Percentiles rank a stretch among this genome's conserved stretches.
phyloP scores from a whole-genome alignment of 768 basidiomycete species.

The Rhodotorula toruloides region DNA sequence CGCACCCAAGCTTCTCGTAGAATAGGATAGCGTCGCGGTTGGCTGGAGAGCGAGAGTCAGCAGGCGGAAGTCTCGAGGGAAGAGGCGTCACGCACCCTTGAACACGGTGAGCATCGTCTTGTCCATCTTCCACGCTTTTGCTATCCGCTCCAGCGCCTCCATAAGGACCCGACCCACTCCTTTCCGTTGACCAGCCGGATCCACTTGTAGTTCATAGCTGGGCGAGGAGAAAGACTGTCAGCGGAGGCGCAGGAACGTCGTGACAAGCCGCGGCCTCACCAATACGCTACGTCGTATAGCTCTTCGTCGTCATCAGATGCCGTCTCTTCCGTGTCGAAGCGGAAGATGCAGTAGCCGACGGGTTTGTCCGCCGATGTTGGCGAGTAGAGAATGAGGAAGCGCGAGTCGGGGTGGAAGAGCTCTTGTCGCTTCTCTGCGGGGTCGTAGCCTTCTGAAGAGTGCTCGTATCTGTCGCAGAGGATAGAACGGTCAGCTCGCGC shows the following conservation, averaged over 20 bases:
- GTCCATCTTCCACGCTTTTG: slow-evolving; percentile 56
- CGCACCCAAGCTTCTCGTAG: slow-evolving; percentile 38
- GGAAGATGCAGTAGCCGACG: slow-evolving; percentile 57
- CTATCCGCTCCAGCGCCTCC: slow-evolving; percentile 54
- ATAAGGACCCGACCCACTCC: slow-evolving; percentile 62
- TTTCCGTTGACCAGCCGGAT: slow-evolving; percentile 49
- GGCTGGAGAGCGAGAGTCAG: slow-evolving; percentile 6
- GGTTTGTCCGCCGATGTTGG: slow-evolving; percentile 4
- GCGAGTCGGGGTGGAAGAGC: slow-evolving; percentile 58
- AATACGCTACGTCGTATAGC: slow-evolving; percentile 56
- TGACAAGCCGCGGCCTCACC: slow-evolving; percentile 50
- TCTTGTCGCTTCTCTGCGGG: slow-evolving; percentile 57
- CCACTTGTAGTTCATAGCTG: slow-evolving; percentile 75
- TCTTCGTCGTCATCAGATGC: slow-evolving; percentile 39
- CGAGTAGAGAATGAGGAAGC: slow-evolving; percentile 55
- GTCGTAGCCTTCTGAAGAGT: slow-evolving; percentile 65
- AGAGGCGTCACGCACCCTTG: slow-evolving; percentile 54
- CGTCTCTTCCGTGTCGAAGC: slow-evolving; percentile 64
- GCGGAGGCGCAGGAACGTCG: not conserved
- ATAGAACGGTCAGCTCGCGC: not conserved
- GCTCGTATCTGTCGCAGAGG: slow-evolving; percentile 51
- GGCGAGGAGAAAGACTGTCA: not conserved
- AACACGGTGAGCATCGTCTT: slow-evolving; percentile 72
- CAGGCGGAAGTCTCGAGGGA: not conserved
- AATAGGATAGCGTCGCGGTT: slow-evolving; percentile 36